Conservation (phyloP, 257 asterid species). For the Ilex aquifolium region DNA sequence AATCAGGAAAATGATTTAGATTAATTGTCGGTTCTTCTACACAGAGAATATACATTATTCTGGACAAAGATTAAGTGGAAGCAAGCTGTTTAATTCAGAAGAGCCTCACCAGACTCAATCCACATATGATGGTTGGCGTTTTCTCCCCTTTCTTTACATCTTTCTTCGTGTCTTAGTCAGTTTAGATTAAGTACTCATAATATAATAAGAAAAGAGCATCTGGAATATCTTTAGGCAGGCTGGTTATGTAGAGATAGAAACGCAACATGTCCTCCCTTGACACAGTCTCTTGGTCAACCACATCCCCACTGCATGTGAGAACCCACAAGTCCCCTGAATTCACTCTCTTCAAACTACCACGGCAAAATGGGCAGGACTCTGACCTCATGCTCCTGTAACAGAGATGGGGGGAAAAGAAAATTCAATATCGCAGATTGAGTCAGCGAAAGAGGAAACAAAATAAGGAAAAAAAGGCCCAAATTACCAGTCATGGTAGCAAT, state of each 20-base stretch:
- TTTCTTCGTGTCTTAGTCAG: not conserved
- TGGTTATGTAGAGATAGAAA: slow-evolving; percentile 47
- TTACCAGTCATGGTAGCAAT: slow-evolving; percentile 81
- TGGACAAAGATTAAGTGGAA: slow-evolving; percentile 1
- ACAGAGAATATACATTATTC: slow-evolving; percentile 16
- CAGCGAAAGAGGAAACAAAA: not conserved
- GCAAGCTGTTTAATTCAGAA: not conserved
- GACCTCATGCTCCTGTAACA: slow-evolving; percentile 48
- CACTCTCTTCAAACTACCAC: slow-evolving; percentile 59
- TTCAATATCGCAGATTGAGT: not conserved
- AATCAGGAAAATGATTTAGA: not conserved
- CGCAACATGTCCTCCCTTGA: slow-evolving; percentile 38
- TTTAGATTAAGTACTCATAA: slow-evolving; percentile 48
- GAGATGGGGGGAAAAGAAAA: too few relatives aligned
- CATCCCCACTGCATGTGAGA: slow-evolving; percentile 39
- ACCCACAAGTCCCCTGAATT: slow-evolving; percentile 57
- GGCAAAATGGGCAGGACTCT: slow-evolving; percentile 62
- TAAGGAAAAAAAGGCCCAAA: not conserved
- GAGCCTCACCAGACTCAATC: slow-evolving; percentile 8
- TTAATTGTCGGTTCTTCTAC: slow-evolving; percentile 12
- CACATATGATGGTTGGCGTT: slow-evolving; percentile 16
- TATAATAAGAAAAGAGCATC: slow-evolving; percentile 49
- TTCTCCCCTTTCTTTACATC: slow-evolving; percentile 2
- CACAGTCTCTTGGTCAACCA: slow-evolving; percentile 46
- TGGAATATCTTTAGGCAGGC: slow-evolving; percentile 53